Base-by-base conservation (phyloP, 768 basidiomycete species). In the Pleurotus tuoliensis region DNA sequence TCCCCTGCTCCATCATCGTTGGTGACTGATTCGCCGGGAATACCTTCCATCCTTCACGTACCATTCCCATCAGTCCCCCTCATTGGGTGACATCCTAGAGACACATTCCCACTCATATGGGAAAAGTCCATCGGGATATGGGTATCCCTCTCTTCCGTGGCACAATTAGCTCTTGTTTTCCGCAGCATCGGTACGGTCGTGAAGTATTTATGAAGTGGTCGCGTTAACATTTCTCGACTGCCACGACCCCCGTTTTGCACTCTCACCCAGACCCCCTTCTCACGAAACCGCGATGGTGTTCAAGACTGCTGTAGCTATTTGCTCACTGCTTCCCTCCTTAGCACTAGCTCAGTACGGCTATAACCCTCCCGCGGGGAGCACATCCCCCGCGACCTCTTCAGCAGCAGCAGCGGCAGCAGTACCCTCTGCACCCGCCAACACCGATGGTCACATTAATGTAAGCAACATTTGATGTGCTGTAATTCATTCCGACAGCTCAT, bases 341-440 rank as follows among this genome's bases (percentile, higher is more conserved):
- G 75, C 63, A 39, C 67, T 63, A 48, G 78, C 78, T 7, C 80
- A 80, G 61, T 74, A 72, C 59, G 71, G 67, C 11, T 58, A 55
- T 44, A 39, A 39, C 9, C 57, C 63, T 13, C 65, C 69, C 15
- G 57, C 27, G 13, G 25, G 16, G 37, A 56, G 48, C 27, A 30
- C 58, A 18, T 59, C 60, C 43, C 25, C 64, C 11, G 41, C 66
- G 5, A 54, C 66, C 2, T 30, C 65, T 11, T 40, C 66, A 6
- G 50, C 65, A 2, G 55, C 66, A 1, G 59, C 64, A 27, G 58
- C 68, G 5, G 58, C 70, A 20, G 61, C 71, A 13, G 67, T 64
- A 7, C 74, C 78, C 4, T 69, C 76, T 24, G 76, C 77, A 0
- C 76, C 79, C n/a, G 46, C 75, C 2, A 60, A 68, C 58, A 69